phyloP scores from a whole-genome alignment of 345 rosid species.

The Clarkia xantiana region DNA sequence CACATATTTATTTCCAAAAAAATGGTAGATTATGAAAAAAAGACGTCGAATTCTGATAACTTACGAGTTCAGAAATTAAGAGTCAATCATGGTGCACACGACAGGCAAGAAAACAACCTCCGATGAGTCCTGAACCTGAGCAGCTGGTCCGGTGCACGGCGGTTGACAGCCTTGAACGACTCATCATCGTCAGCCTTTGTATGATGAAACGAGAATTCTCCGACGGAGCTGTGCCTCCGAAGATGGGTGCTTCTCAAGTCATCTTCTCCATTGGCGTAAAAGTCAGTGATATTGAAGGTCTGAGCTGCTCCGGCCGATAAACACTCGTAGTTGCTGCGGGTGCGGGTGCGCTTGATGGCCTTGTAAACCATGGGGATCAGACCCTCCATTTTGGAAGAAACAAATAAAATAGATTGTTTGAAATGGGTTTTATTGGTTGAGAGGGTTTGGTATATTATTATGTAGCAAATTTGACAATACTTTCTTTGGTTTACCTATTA shows the following conservation, averaged over 20 bases:
- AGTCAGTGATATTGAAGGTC: slow-evolving; percentile 21
- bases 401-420: no score
- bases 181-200: background rate
- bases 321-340: slow-evolving; percentile 54
- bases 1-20: no score
- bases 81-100: rapidly evolving
- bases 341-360: slow-evolving; percentile 48
- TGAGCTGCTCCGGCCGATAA: slow-evolving; percentile 40
- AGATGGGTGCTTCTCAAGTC: slow-evolving; percentile 7
- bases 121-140: slow-evolving; percentile 45
- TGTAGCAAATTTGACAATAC: no score
- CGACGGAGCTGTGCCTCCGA: slow-evolving; percentile 35
- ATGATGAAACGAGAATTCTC: slow-evolving; percentile 22
- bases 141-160: slow-evolving; percentile 18
- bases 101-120: slow-evolving; percentile 45
- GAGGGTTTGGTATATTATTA: no score
- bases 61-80: background rate
- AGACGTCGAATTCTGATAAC: no score
- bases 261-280: background rate
- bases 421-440: no score
- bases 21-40: no score
- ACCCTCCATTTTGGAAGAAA: slow-evolving; percentile 66
- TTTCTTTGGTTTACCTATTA: no score
- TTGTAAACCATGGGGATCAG: slow-evolving; percentile 53
- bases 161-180: background rate